A percentile compares a stretch with the other conserved stretches of the same genome.
Conservation (phyloP, 208 protist species). For the Balamuthia mandrillaris region DNA sequence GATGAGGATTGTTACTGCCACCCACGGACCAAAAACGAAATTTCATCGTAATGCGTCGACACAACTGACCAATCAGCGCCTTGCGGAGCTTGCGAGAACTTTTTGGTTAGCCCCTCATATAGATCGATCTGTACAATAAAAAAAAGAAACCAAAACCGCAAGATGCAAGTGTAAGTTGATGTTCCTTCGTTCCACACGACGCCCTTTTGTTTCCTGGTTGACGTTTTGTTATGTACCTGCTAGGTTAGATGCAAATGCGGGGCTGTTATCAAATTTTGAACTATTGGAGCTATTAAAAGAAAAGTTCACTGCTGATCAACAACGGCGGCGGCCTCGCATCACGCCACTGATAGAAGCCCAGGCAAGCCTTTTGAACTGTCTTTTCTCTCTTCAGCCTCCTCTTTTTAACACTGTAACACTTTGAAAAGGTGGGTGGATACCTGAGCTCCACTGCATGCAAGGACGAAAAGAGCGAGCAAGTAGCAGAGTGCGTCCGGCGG, state of each 20-base stretch:
- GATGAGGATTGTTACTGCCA: no score
- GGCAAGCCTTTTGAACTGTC: not conserved
- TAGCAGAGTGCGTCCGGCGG: not conserved
- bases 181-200: not conserved
- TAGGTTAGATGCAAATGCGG: not conserved
- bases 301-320: not conserved
- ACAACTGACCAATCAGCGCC: no score
- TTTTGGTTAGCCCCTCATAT: no score
- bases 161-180: constrained; percentile 22
- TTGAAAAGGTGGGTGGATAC: not conserved
- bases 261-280: constrained; percentile 1
- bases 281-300: not conserved
- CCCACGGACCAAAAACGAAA: no score
- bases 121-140: no score
- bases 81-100: no score
- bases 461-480: not conserved
- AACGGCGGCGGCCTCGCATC: not conserved
- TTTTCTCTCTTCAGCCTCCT: not conserved
- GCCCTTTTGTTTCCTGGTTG: not conserved
- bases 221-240: not conserved
- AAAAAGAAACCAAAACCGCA: not conserved
- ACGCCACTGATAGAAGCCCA: not conserved
- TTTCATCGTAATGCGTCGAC: no score
- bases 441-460: not conserved
- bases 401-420: not conserved